Conservation (phyloP, 805 yeast species). For the Candida arabinofermentans region DNA sequence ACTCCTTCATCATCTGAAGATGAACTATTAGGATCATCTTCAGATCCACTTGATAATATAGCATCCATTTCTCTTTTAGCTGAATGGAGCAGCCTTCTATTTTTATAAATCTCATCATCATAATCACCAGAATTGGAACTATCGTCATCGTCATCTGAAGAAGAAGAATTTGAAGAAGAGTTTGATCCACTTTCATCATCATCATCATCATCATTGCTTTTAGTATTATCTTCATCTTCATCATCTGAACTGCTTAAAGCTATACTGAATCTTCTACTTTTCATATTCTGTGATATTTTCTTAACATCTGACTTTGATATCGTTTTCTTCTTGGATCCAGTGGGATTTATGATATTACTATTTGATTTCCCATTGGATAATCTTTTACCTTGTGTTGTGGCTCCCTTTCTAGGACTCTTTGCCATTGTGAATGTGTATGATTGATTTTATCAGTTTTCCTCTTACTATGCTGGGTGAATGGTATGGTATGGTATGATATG, state of each 20-base stretch:
- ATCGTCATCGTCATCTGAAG: constrained; percentile 23
- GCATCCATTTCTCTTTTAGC: constrained; percentile 21
- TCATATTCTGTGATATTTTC: constrained; percentile 9
- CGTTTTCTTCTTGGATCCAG: neutral
- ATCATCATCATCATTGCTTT: constrained; percentile 19
- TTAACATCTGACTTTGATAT: constrained; percentile 1
- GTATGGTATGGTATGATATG: no score
- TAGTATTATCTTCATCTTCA: constrained; percentile 10
- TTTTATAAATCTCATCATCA: constrained; percentile 25
- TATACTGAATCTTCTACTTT: constrained; percentile 25
- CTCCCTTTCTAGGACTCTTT: constrained; percentile 28
- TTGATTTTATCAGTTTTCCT: neutral
- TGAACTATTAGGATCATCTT: constrained; percentile 32
- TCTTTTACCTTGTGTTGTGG: constrained; percentile 20
- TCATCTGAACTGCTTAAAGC: constrained; percentile 20
- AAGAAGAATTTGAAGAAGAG: neutral
- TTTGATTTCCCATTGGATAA: constrained; percentile 25
- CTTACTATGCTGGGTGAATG: no score
- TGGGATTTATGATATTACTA: constrained; percentile 23
- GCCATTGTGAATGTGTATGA: constrained; percentile 20
- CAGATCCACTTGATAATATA: constrained; percentile 34
- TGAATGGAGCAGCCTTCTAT: constrained; percentile 25
- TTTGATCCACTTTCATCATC: constrained; percentile 14
- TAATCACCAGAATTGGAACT: constrained; percentile 26
- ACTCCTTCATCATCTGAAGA: constrained; percentile 65